These are phyloP conservation scores for Exophiala mesophila DNA, from an alignment of 2,329 filamentous ascomycete species.

Conservation along the genomic window DNA sequence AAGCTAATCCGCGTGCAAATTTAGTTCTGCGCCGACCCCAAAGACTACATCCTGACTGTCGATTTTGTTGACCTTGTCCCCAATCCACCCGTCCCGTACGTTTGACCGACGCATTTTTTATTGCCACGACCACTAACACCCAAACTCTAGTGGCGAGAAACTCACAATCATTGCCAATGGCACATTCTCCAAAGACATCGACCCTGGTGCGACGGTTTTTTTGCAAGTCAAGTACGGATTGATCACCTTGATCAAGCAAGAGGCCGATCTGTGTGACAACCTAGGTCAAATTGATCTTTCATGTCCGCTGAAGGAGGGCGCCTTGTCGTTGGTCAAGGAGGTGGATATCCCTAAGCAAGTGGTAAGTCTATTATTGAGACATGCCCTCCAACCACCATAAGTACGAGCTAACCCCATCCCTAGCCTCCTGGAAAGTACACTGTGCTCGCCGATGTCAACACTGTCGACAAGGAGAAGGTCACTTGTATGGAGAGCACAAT, in stretches of 20 bases:
- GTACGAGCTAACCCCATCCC: slow-evolving; percentile 7
- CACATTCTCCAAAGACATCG: slow-evolving; percentile 65
- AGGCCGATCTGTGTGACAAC: slow-evolving; percentile 81
- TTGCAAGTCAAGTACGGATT: slow-evolving; percentile 90
- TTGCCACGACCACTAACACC: not conserved
- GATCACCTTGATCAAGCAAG: slow-evolving; percentile 79
- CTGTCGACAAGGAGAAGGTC: slow-evolving; percentile 65
- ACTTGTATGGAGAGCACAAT: slow-evolving; percentile 72
- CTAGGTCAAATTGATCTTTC: slow-evolving; percentile 63
- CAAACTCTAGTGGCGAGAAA: slow-evolving; percentile 59
- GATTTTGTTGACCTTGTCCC: slow-evolving; percentile 73
- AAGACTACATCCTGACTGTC: slow-evolving; percentile 67
- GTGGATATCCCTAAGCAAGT: slow-evolving; percentile 77
- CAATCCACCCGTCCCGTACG: slow-evolving; percentile 83
- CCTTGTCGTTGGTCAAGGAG: slow-evolving; percentile 67
- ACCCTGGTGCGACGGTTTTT: slow-evolving; percentile 73
- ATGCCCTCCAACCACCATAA: not conserved
- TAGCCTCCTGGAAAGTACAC: slow-evolving; percentile 72
- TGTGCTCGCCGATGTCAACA: slow-evolving; percentile 81
- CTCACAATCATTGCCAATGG: slow-evolving; percentile 77
- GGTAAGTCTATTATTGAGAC: slow-evolving; percentile 34
- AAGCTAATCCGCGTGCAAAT: no score
- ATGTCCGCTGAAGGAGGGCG: slow-evolving; percentile 81
- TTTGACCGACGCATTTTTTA: slow-evolving; percentile 27
- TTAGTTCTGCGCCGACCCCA: slow-evolving; percentile 65